These are phyloP conservation scores for Phaeosphaeria sp. DNA, from an alignment of 2,329 filamentous ascomycete species.

Conservation along the genomic window DNA sequence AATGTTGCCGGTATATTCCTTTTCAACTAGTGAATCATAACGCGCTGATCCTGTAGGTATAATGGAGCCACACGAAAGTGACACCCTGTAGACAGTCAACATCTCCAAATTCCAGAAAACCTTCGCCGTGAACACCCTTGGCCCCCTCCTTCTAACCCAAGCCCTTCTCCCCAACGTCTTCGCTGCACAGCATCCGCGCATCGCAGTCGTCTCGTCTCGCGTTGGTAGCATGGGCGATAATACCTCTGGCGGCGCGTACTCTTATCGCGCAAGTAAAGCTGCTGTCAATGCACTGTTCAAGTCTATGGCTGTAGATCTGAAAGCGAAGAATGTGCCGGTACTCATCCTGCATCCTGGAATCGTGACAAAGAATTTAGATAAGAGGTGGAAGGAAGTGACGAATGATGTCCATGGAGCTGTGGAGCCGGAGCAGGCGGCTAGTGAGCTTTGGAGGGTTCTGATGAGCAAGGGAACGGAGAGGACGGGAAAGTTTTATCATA, in stretches of 20 bases:
- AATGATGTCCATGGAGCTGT: slow-evolving; percentile 47
- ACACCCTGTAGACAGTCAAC: slow-evolving; percentile 43
- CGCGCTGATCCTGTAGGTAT: slow-evolving; percentile 32
- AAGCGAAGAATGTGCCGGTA: slow-evolving; percentile 49
- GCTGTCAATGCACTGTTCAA: slow-evolving; percentile 56
- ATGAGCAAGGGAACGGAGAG: slow-evolving; percentile 49
- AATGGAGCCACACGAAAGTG: slow-evolving; percentile 39
- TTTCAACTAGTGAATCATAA: too few species aligned
- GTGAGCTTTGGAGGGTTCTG: slow-evolving; percentile 53
- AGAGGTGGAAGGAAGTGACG: slow-evolving; percentile 32
- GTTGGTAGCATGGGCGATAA: slow-evolving; percentile 56
- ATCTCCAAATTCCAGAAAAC: slow-evolving; percentile 39
- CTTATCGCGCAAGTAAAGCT: slow-evolving; percentile 54
- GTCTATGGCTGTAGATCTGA: slow-evolving; percentile 52
- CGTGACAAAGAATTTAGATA: slow-evolving; percentile 43
- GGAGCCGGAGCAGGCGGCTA: slow-evolving; percentile 54
- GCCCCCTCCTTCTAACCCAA: slow-evolving; percentile 54
- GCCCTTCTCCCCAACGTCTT: slow-evolving; percentile 53
- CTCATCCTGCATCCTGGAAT: slow-evolving; percentile 54
- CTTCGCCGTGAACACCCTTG: slow-evolving; percentile 55
- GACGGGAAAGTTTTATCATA: slow-evolving; percentile 55
- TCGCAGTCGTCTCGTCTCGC: slow-evolving; percentile 53
- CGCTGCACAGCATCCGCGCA: slow-evolving; percentile 34
- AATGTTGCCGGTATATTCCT: slow-evolving; percentile 43
- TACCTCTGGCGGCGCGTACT: slow-evolving; percentile 50